phyloP scores from a whole-genome alignment of 192 early-diverging fungal species.

The Coemansia sp. region DNA sequence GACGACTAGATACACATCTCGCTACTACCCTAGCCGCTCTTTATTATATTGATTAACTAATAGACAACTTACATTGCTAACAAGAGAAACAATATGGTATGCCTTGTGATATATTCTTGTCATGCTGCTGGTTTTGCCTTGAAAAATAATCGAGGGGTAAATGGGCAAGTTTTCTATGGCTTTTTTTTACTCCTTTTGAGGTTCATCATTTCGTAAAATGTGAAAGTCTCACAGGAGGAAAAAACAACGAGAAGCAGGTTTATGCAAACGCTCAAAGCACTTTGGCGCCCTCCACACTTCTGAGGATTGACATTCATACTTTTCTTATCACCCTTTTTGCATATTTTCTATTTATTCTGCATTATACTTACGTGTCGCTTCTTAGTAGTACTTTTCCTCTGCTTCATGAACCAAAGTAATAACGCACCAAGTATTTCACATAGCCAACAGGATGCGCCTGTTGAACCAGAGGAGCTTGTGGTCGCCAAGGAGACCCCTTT shows the following conservation, averaged over 20 bases:
- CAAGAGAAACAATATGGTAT: neutral
- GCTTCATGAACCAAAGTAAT: neutral
- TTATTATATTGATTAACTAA: too few species aligned
- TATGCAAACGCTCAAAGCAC: too few species aligned
- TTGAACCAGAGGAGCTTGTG: neutral
- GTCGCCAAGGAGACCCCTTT: slow-evolving; percentile 48
- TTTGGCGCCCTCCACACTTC: too few species aligned
- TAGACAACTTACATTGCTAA: too few species aligned
- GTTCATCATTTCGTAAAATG: neutral
- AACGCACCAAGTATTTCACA: neutral
- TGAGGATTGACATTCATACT: too few species aligned
- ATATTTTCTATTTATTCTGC: neutral
- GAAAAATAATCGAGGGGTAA: neutral
- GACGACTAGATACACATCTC: too few species aligned
- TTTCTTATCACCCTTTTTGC: neutral
- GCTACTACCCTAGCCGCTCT: too few species aligned
- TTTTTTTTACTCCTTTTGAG: neutral
- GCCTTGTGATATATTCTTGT: too few species aligned
- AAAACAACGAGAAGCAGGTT: neutral
- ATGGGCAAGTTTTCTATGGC: neutral
- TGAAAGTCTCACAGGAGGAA: neutral
- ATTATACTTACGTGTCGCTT: neutral
- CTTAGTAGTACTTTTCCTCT: neutral
- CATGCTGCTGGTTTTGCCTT: too few species aligned
- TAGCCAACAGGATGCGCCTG: neutral